Percentiles rank a stretch among this genome's conserved stretches.
Conservation (phyloP, 345 rosid species). For the Boechera retrofracta region DNA sequence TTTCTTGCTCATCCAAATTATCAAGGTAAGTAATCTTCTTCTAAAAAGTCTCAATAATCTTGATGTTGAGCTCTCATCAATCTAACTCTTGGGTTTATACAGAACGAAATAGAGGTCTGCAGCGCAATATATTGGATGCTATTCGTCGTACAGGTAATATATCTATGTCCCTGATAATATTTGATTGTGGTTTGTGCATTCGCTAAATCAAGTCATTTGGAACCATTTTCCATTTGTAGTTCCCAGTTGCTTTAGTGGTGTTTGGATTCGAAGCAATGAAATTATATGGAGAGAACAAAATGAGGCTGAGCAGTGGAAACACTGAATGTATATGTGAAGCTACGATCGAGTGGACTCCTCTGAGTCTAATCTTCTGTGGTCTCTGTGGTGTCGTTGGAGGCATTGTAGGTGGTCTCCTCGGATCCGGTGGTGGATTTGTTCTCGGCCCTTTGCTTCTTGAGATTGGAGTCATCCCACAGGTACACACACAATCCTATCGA, state of each 20-base stretch:
- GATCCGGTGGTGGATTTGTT: slow-evolving; percentile 96
- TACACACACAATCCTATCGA: slow-evolving; percentile 21
- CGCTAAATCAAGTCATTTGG: background rate
- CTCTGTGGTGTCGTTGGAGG: slow-evolving; percentile 87
- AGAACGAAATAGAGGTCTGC: slow-evolving; percentile 78
- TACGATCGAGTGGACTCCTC: slow-evolving; percentile 82
- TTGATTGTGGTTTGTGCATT: background rate
- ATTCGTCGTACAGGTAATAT: slow-evolving; percentile 77
- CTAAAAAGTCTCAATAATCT: background rate
- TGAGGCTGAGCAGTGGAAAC: slow-evolving; percentile 66
- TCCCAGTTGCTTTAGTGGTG: slow-evolving; percentile 65
- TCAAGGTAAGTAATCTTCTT: slow-evolving; percentile 56
- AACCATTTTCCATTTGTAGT: slow-evolving; percentile 49
- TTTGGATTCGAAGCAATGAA: slow-evolving; percentile 76
- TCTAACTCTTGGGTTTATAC: slow-evolving; percentile 38
- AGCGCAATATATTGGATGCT: slow-evolving; percentile 77
- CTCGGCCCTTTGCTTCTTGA: slow-evolving; percentile 94
- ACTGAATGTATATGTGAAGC: slow-evolving; percentile 80
- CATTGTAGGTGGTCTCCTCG: slow-evolving; percentile 90
- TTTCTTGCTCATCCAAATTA: slow-evolving; percentile 77
- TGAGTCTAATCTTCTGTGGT: slow-evolving; percentile 79
- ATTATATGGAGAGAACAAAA: slow-evolving; percentile 61
- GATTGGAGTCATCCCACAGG: slow-evolving; percentile 98
- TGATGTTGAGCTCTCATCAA: slow-evolving; percentile 8
- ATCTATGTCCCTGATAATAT: background rate